Base-by-base conservation (phyloP, 768 basidiomycete species). In the Dictyophora rubrovolvata region DNA sequence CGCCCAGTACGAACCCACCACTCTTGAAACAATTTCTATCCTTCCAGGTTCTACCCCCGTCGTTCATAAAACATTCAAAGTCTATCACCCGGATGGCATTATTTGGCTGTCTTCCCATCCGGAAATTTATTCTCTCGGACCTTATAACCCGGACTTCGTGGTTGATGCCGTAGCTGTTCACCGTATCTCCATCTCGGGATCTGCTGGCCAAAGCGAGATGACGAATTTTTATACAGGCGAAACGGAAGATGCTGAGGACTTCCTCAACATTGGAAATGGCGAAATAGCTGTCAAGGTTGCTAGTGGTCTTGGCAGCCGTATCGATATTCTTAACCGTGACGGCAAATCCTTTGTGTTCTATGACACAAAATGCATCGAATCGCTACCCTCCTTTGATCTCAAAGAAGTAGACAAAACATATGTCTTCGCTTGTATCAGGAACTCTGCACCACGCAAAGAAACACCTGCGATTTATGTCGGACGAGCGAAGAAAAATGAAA, bases 381-480 rank as follows among this genome's bases (percentile, higher is more conserved):
- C 56, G 16, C 34, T 51, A 20, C 21, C 28, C 22, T 47, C 1
- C 9, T 60, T 34, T 28, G 59, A 60, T 52, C 48, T 63, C 14
- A 60, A 60, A 28, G 36, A 34, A 5, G 49, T 55, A 16, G 37
- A 48, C 10, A 37, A 60, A 18, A 59, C 54, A 14, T 63, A 60
- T 23, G 42, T 56, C 5, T 23, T 63, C 18, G 62, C 55, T 2
- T 36, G 36, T 20, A 48, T 56, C 21, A 48, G 46, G 28, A 63
- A 59, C 50, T 63, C 62, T 37, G 59, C 53, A 20, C 49, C 59
- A 12, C 48, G 57, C 28, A 56, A 50, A 20, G 59, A 60, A 22
- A 23, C 54, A 1, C 22, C 59, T 17, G 55, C 60, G 16, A 22
- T 63, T 20, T 63, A 59, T 54, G 50, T 51, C 8, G 59, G 59